Evolutionary conservation across 257 asterid species (phyloP).

Genomic region (Nicotiana sylvestris): DNA sequence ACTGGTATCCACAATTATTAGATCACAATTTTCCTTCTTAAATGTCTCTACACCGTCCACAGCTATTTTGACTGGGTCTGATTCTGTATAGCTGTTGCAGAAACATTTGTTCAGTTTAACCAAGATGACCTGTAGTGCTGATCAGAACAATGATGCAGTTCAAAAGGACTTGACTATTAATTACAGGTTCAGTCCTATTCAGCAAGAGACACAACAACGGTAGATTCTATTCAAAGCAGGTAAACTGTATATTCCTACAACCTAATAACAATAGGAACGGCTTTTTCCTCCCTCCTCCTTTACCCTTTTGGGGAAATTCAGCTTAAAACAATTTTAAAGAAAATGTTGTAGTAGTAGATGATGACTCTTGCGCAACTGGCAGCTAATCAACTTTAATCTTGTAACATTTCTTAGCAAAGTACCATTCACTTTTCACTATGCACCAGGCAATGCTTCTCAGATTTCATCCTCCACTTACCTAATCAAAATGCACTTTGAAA

Average conservation of each 20-base stretch:
- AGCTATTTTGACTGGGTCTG: constrained; percentile 97
- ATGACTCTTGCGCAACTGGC: not conserved
- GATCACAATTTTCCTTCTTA: constrained; percentile 86
- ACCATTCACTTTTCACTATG: not conserved
- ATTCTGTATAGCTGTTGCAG: constrained; percentile 82
- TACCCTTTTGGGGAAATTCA: not conserved
- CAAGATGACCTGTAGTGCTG: not conserved
- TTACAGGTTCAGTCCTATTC: not conserved
- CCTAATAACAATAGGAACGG: not conserved
- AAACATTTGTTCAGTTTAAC: constrained; percentile 15
- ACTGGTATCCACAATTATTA: constrained; percentile 92
- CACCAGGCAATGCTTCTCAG: not conserved
- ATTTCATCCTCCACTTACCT: not conserved
- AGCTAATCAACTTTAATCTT: not conserved
- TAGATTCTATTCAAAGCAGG: constrained; percentile 4
- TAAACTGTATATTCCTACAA: not conserved
- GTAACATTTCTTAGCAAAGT: not conserved
- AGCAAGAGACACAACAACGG: not conserved
- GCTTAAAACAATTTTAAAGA: not conserved
- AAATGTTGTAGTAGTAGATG: not conserved
- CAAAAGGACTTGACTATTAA: not conserved
- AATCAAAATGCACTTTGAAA: not conserved
- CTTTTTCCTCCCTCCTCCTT: not conserved
- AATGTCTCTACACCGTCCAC: constrained; percentile 94
- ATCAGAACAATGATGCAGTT: constrained; percentile 7